Base-by-base conservation (phyloP, 768 basidiomycete species). In the Rhizopogon vulgaris region DNA sequence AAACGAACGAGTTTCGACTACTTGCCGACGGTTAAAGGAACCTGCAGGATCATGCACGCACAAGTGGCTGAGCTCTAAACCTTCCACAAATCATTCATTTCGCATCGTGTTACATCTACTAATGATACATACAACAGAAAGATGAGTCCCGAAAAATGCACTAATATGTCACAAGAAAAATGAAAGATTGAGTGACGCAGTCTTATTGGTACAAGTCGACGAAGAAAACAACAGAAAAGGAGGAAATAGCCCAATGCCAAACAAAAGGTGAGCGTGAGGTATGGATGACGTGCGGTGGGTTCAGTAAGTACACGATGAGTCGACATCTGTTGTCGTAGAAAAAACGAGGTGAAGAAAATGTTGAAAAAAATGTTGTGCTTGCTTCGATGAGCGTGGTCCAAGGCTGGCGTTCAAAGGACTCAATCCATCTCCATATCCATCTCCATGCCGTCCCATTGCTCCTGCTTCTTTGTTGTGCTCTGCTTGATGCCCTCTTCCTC, bases 341-440 rank as follows among this genome's bases (percentile, higher is more conserved):
- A 36, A 37, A 48, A 24, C 32, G 18, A 36, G 30, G 14, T 7
- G n/a, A 27, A 18, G 50, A 34, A 18, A 46, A n/a, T 36, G 22
- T 8, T 25, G 18, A 25, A 25, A 32, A 25, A 32, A 6, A 34
- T 47, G 45, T 43, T 25, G 40, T 37, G 22, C 11, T 24, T 47
- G 9, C 7, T 30, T 27, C 40, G 18, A 18, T 24, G 28, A 6
- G 30, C 22, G 24, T 17, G 32, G 18, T 36, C 49, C 12, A 48
- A 3, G 30, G 22, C 43, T 30, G 46, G 22, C 28, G 14, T 22
- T 51, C 30, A 14, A 11, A 38, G 15, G 11, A 12, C 18, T 11
- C 15, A 62, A 24, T 59, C 63, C 66, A 67, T 69, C 25, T 65
- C 66, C 65, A 67, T 67, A 1, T 69, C 87, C 82, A 88, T 85